phyloP scores from a whole-genome alignment of 2,329 filamentous ascomycete genomes.

The Venturia oleaginea region DNA sequence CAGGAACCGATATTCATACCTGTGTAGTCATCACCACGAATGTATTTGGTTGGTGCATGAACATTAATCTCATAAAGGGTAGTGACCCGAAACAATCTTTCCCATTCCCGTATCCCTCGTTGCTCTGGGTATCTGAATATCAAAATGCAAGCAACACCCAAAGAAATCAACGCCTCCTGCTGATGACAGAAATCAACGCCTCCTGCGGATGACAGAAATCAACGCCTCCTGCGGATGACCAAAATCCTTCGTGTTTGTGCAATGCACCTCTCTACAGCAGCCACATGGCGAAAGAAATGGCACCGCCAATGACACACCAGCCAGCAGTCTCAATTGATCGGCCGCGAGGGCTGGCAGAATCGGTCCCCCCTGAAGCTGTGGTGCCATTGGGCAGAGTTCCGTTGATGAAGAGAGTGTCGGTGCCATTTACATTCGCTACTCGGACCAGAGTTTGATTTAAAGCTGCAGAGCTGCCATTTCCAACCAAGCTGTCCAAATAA shows the following conservation, averaged over 20 bases:
- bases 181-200: background rate
- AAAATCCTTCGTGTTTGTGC: background rate
- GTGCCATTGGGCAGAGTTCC: slow-evolving; percentile 60
- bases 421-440: slow-evolving; percentile 55
- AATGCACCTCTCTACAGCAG: background rate
- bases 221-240: background rate
- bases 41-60: background rate
- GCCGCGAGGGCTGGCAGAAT: background rate
- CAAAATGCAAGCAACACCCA: background rate
- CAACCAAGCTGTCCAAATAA: slow-evolving; percentile 53
- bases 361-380: slow-evolving; percentile 29
- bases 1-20: too few relatives aligned
- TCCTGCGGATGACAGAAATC: background rate
- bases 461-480: slow-evolving; percentile 42
- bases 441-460: slow-evolving; percentile 55
- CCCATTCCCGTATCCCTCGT: background rate
- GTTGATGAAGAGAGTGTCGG: slow-evolving; percentile 57
- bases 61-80: background rate
- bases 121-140: background rate
- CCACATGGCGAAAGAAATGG: slow-evolving; percentile 9
- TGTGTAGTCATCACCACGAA: too few relatives aligned
- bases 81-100: background rate
- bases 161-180: background rate
- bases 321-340: background rate
- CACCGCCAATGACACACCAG: slow-evolving; percentile 8